Evolutionary conservation across 1,284 basidiomycete genomes (phyloP).

Genomic region (Ceratobasidium sp.): DNA sequence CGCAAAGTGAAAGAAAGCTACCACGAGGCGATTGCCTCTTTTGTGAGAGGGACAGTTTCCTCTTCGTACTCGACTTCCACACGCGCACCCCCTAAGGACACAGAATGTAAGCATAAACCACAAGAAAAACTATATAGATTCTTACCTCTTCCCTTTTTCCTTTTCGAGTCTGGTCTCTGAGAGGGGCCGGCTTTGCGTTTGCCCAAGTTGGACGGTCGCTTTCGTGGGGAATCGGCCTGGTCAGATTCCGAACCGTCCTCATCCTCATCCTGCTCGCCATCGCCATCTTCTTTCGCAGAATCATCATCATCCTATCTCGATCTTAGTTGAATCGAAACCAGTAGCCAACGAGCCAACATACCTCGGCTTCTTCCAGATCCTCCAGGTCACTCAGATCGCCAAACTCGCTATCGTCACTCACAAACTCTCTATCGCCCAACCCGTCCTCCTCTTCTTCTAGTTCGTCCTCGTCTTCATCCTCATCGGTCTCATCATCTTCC

Average conservation of each 20-base stretch:
- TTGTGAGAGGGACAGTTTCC: constrained; percentile 75
- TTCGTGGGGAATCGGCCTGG: constrained; percentile 48
- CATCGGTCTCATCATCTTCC: constrained; percentile 44
- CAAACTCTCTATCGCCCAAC: constrained; percentile 52
- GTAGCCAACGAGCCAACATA: constrained; percentile 11
- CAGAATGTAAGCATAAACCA: constrained; percentile 13
- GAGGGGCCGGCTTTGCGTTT: constrained; percentile 68
- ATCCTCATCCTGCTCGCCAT: constrained; percentile 54
- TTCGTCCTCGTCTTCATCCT: constrained; percentile 68
- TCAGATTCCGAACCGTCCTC: constrained; percentile 51
- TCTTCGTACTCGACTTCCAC: constrained; percentile 96
- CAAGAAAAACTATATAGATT: constrained; percentile 14
- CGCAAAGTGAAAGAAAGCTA: constrained; percentile 40
- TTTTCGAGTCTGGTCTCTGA: constrained; percentile 56
- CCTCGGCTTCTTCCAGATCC: constrained; percentile 57
- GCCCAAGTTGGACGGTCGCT: constrained; percentile 57
- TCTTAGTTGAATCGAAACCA: not conserved
- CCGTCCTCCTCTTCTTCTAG: constrained; percentile 67
- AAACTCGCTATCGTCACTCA: constrained; percentile 55
- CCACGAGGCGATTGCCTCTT: constrained; percentile 56
- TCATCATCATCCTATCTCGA: constrained; percentile 42
- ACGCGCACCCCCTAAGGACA: constrained; percentile 70
- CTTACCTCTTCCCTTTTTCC: constrained; percentile 66
- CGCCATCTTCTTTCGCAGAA: constrained; percentile 43
- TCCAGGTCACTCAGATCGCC: constrained; percentile 60